Conservation (phyloP, 768 basidiomycete species). For the Rubroboletus pulcherrimus region DNA sequence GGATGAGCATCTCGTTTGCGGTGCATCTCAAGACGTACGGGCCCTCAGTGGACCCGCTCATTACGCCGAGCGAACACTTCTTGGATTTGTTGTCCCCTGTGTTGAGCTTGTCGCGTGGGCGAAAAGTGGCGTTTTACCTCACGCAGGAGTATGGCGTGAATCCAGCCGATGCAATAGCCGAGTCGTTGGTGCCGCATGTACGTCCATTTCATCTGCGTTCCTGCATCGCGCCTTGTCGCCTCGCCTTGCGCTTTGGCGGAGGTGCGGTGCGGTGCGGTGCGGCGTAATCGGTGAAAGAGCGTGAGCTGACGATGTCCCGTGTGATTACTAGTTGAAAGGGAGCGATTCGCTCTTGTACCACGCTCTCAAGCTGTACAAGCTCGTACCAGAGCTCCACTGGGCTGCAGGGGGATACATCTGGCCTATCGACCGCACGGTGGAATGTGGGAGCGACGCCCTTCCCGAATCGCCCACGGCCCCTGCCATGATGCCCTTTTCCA, state of each 20-base stretch:
- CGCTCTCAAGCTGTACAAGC: constrained; percentile 72
- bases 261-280: background rate
- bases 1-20: constrained; percentile 67
- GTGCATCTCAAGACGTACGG: constrained; percentile 69
- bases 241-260: constrained; percentile 4
- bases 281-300: constrained; percentile 9
- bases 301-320: constrained; percentile 10
- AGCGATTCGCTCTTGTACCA: constrained; percentile 74
- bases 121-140: constrained; percentile 70
- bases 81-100: constrained; percentile 69
- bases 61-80: constrained; percentile 70
- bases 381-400: constrained; percentile 73
- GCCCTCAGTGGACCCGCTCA: constrained; percentile 58
- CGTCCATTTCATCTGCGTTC: constrained; percentile 26
- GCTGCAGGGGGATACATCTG: constrained; percentile 81
- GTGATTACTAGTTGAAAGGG: constrained; percentile 59
- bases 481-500: constrained; percentile 24
- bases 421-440: constrained; percentile 68
- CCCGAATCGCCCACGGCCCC: constrained; percentile 19
- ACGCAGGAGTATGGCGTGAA: constrained; percentile 65
- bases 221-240: constrained; percentile 6
- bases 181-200: constrained; percentile 67
- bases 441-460: constrained; percentile 48
- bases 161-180: constrained; percentile 66
- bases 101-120: constrained; percentile 66